Base-by-base conservation (phyloP, 768 basidiomycete genomes). In the Boletus rubropictus region DNA sequence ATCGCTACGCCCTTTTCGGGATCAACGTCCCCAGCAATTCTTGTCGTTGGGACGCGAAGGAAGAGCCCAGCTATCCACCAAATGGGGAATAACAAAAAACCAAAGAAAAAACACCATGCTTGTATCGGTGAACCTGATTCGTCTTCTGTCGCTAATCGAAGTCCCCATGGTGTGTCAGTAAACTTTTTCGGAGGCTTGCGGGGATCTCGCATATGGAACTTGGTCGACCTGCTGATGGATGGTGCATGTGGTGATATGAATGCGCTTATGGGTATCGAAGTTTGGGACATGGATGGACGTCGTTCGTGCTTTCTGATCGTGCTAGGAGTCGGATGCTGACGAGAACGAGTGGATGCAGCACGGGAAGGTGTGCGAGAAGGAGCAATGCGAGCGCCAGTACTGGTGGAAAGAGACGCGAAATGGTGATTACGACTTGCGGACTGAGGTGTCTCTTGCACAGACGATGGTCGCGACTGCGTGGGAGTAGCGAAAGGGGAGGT, bases 141-240 rank as follows among this genome's bases (percentile, higher is more conserved):
- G 44, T 81, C 81, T 27, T 73, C 76, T n/a, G 74, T 74, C 37
- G 75, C 72, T 42, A 80, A 72, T 8, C 72, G 72, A 44, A 85
- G 71, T 14, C 72, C 58, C 87, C 84, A 89, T 7, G 77, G 72
- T 2, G 86, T 87, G 42, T 71, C 67, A 46, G 76, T 73, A 4
- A 77, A 58, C 48, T 61, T 65, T 36, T 75, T 79, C 1, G 77
- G 74, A 5, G 85, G 84, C 54, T 72, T 82, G 17, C 80, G 76
- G 0, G 86, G 87, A 63, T 89, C 87, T 28, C 84, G 80, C 87
- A 89, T 89, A 58, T 89, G 85, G 55, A 81, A 89, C 15, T 72
- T 74, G 24, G 76, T 65, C 11, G 80, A 80, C 37, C 69, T 73
- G 31, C 72, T 67, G 32, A 90, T 57, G 7, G 87, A 89, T 5